Evolutionary conservation across 176 grass and related monocot genomes (phyloP), one percentile per base, ranked within the genome.

Genomic region (Canna indica): DNA sequence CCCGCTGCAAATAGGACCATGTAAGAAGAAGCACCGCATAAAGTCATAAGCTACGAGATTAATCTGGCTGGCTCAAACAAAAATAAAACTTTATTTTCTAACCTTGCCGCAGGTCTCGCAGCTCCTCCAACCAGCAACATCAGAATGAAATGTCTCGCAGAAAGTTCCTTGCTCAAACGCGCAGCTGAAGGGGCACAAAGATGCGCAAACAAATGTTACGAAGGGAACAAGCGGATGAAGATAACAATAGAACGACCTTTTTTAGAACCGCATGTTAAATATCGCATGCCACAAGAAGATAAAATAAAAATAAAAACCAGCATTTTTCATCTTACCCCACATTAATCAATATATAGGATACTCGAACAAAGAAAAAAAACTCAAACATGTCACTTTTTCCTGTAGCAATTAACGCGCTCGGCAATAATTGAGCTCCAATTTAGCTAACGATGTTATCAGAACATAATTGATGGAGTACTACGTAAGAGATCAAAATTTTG

Each of bases 21-120:
- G n/a, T 65, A 36, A 16, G 20, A 45, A 45, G 24, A 26, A 3
- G 46, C 27, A 45, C 38, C 7, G 28, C 66, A 28, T 14, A 68
- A 44, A n/a, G 36, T 12, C 36, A 26, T 28, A 27, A 27, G 66
- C 13, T 4, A 44, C 39, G 27, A 18, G 28, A 25, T 36, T 68
- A 64, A 56, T 57, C 26, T 16, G 18, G 14, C 52, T 72, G 47
- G 27, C 20, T 67, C 35, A 45, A 42, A 36, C 24, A 6, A 47
- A 68, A 73, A 78, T 28, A 48, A 53, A 53, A 32, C 32, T 47
- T 32, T 63, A 26, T 64, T 22, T n/a, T 41, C 79, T 76, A 81
- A 97, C 94, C 94, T 91, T 99, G 34, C 86, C 84, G 71, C 94
- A 99, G 27, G 86, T 52, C 69, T 99, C 89, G 53, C 94, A 99